phyloP scores from a whole-genome alignment of 495 filamentous ascomycete genomes.

The Hyaloscypha variabilis region DNA sequence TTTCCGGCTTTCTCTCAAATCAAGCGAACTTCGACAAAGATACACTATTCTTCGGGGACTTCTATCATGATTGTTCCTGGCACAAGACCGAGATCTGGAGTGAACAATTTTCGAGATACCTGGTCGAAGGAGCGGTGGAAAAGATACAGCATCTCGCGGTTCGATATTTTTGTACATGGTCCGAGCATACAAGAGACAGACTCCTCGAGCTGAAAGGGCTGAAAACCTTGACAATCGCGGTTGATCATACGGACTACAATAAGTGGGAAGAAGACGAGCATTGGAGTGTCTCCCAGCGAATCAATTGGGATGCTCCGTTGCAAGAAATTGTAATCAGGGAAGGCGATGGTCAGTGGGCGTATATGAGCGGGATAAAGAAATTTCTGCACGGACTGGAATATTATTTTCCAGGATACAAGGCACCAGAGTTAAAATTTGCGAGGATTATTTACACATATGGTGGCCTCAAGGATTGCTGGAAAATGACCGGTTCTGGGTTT shows the following conservation, averaged over 20 bases:
- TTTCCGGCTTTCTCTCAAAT: too few relatives aligned
- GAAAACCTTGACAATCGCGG: neutral
- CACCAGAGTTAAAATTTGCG: neutral
- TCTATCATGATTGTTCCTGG: too few relatives aligned
- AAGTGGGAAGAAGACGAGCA: neutral
- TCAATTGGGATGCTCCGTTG: neutral
- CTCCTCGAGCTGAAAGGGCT: too few relatives aligned
- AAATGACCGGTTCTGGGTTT: neutral
- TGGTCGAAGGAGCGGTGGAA: too few relatives aligned
- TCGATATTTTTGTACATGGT: too few relatives aligned
- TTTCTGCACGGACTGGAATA: neutral
- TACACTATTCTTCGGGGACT: too few relatives aligned
- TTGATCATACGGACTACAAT: neutral
- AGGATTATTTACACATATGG: neutral
- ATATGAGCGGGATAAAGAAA: neutral
- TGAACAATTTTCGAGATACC: too few relatives aligned
- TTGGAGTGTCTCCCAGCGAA: neutral
- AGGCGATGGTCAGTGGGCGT: neutral
- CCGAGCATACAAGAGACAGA: too few relatives aligned
- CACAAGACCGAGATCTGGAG: too few relatives aligned
- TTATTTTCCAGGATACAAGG: neutral
- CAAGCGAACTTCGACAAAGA: too few relatives aligned
- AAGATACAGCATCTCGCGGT: too few relatives aligned
- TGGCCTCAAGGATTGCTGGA: neutral
- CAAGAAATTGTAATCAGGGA: neutral